These are phyloP conservation scores for Cladosporium sp. DNA, from an alignment of 2,329 filamentous ascomycete species.

Conservation along the genomic window DNA sequence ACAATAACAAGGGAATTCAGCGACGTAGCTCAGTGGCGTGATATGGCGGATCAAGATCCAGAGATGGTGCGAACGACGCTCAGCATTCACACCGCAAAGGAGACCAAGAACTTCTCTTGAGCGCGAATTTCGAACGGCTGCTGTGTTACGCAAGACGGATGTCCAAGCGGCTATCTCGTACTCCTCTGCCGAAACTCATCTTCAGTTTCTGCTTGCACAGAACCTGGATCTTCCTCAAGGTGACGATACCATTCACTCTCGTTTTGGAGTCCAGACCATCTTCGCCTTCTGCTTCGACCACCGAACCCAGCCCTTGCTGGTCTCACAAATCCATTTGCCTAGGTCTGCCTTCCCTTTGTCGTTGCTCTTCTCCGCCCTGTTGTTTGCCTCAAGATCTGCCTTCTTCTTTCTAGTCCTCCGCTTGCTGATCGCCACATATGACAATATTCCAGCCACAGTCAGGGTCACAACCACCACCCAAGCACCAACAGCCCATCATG, in stretches of 20 bases:
- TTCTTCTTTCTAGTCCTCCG: not conserved
- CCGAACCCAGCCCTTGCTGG: not conserved
- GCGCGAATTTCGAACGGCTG: not conserved
- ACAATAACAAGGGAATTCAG: no score
- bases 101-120: not conserved
- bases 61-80: no score
- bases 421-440: not conserved
- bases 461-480: not conserved
- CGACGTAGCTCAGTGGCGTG: no score
- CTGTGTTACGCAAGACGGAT: not conserved
- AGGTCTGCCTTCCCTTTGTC: not conserved
- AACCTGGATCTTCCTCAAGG: no score
- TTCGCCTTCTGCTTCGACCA: not conserved
- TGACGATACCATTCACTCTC: no score
- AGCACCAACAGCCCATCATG: not conserved
- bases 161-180: no score
- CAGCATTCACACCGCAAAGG: no score
- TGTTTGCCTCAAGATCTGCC: not conserved
- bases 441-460: not conserved
- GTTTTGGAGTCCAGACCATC: no score
- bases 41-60: no score
- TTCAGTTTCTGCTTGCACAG: no score
- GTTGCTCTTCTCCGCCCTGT: not conserved
- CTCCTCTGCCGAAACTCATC: no score
- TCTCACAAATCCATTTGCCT: not conserved